A percentile compares a stretch with the other conserved stretches of the same genome.
Evolutionary conservation across 2,329 filamentous ascomycete species (phyloP).

Genomic region (Penicillium hesseltinei): DNA sequence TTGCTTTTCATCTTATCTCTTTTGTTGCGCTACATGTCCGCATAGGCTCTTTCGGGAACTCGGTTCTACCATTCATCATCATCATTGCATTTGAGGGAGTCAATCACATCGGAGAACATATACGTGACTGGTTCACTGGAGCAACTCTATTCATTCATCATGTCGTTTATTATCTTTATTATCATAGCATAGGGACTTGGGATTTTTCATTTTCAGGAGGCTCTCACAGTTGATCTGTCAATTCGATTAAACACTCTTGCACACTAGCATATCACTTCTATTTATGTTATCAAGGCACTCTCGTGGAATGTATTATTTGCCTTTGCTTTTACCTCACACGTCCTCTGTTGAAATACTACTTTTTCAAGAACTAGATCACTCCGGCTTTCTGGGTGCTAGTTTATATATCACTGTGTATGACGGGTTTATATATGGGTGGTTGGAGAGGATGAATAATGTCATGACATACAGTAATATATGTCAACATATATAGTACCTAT

Average conservation of each 20-base stretch:
- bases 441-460: not conserved
- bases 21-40: conserved; percentile 10
- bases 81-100: conserved; percentile 26
- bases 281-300: not conserved
- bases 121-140: conserved; percentile 25
- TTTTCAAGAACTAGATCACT: not conserved
- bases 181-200: conserved; percentile 8
- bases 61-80: conserved; percentile 10
- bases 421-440: not conserved
- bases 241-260: not conserved
- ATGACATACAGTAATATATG: not conserved
- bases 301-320: not conserved
- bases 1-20: conserved; percentile 9
- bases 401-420: not conserved
- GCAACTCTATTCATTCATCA: conserved; percentile 5
- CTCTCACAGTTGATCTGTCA: conserved; percentile 6
- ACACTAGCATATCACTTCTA: not conserved
- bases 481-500: not conserved
- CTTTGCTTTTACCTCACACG: not conserved
- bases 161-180: conserved; percentile 2
- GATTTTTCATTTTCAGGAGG: conserved; percentile 2
- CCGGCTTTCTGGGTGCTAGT: not conserved
- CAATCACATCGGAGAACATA: conserved; percentile 17
- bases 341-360: not conserved
- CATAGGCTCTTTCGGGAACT: not conserved